Evolutionary conservation across 257 asterid genomes (phyloP), one percentile per base, ranked within the genome.

Genomic region (Anisodus acutangulus): DNA sequence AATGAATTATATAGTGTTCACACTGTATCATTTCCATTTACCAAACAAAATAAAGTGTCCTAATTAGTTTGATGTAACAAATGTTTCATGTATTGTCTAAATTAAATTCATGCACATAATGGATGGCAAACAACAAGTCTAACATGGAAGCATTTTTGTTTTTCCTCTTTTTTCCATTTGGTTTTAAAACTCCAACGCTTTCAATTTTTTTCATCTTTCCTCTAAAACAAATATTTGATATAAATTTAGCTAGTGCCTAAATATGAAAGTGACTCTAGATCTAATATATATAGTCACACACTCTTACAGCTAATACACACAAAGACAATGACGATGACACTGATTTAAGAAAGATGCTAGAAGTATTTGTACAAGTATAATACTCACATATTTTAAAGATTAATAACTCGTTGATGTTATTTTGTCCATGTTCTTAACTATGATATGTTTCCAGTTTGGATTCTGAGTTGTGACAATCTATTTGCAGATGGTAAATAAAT

Each of bases 21-120:
- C 47, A 26, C 81, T 12, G 15, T 13, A 26, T 78, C 47, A 51
- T 53, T 51, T 76, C 53, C 64, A 76, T n/a, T 72, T 47, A 47
- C 37, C 8, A 45, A 74, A 31, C 63, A 76, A 51, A 76, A 12
- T 76, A 12, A 76, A 13, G 5, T 31, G n/a, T 4, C 64, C 53
- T 78, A 53, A 78, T 78, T 78, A 78, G 26, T 78, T 78, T 53
- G 64, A 51, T 53, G 19, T 78, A 78, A 53, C 64, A 53, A 78
- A 13, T 31, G 12, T 53, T 51, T 51, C 81, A 76, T 51, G 41
- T 63, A 76, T 53, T 53, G 0, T 76, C 4, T 76, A 51, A 51
- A 76, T 26, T 76, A 51, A 76, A 53, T 78, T 76, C 45, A 76
- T 76, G 63, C 81, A 51, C 13, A 35, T 51, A 76, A 51, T 49